Percentiles rank a stretch among this genome's conserved stretches.
Conservation (phyloP, 106 monocot species). For the Iris macrosiphon region DNA sequence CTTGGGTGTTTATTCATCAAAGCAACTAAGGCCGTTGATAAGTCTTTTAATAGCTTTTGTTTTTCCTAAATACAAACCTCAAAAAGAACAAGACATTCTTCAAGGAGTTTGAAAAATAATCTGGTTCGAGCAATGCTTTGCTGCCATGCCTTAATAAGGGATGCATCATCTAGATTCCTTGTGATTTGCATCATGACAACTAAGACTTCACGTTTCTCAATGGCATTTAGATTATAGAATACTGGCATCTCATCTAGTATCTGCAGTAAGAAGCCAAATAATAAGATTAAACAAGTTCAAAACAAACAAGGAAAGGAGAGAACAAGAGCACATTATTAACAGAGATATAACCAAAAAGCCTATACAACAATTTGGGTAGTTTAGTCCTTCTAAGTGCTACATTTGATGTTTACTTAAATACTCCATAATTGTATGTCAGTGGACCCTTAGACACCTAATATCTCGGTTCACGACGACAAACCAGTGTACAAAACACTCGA, state of each 20-base stretch:
- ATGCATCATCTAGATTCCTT: constrained; percentile 87
- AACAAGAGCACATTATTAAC: too few relatives aligned
- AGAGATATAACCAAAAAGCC: neutral
- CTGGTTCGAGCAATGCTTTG: constrained; percentile 90
- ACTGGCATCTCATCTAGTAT: constrained; percentile 99
- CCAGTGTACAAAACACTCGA: too few relatives aligned
- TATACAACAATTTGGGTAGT: too few relatives aligned
- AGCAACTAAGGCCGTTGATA: too few relatives aligned
- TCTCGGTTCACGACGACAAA: too few relatives aligned
- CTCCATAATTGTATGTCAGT: too few relatives aligned
- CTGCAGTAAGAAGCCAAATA: constrained; percentile 27
- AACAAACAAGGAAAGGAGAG: too few relatives aligned
- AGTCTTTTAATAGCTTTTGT: too few relatives aligned
- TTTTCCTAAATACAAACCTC: constrained; percentile 68
- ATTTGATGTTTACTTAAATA: too few relatives aligned
- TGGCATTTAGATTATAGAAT: constrained; percentile 84
- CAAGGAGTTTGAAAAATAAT: constrained; percentile 96
- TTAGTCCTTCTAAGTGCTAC: too few relatives aligned
- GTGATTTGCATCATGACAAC: constrained; percentile 85
- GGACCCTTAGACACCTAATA: too few relatives aligned
- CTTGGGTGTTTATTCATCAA: too few relatives aligned
- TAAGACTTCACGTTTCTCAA: constrained; percentile 95
- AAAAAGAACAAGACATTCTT: constrained; percentile 94
- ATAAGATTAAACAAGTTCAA: neutral
- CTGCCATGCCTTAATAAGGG: constrained; percentile 97